phyloP scores from a whole-genome alignment of 2,329 filamentous ascomycete species.

The Penicillium sp. region DNA sequence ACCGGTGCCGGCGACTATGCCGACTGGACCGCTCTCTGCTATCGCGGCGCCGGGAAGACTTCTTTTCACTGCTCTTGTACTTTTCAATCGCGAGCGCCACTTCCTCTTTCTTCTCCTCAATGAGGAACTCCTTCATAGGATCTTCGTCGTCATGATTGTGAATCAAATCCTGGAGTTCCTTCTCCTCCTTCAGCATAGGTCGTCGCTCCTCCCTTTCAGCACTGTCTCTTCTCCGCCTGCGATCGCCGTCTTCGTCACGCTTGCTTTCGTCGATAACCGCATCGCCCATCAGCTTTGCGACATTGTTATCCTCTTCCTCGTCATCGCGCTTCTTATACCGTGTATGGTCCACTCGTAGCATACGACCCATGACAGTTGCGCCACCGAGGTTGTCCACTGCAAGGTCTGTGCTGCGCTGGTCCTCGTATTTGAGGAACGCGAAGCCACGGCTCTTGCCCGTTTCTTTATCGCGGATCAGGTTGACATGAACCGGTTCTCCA shows the following conservation, averaged over 20 bases:
- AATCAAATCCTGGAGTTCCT: slow-evolving; percentile 69
- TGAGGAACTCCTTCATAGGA: slow-evolving; percentile 89
- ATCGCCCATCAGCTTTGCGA: slow-evolving; percentile 48
- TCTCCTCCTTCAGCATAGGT: slow-evolving; percentile 72
- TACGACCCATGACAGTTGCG: slow-evolving; percentile 70
- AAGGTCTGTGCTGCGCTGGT: slow-evolving; percentile 90
- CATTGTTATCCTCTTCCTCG: slow-evolving; percentile 48
- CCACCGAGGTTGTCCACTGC: slow-evolving; percentile 95
- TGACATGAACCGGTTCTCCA: slow-evolving; percentile 89
- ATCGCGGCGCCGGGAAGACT: slow-evolving; percentile 28
- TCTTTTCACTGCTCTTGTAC: slow-evolving; percentile 50
- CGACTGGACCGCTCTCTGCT: slow-evolving; percentile 40
- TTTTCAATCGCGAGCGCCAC: slow-evolving; percentile 64
- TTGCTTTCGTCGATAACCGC: slow-evolving; percentile 22
- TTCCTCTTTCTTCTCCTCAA: slow-evolving; percentile 88
- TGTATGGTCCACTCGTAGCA: slow-evolving; percentile 86
- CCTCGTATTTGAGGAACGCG: slow-evolving; percentile 95
- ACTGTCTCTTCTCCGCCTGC: slow-evolving; percentile 36
- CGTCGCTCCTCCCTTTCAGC: slow-evolving; percentile 50
- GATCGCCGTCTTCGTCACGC: slow-evolving; percentile 36
- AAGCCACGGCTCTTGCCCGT: slow-evolving; percentile 93
- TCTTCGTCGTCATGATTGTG: slow-evolving; percentile 87
- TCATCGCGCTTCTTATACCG: slow-evolving; percentile 86
- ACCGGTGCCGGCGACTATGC: slow-evolving; percentile 44
- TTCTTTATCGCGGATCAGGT: slow-evolving; percentile 89